A percentile compares a stretch with the other conserved stretches of the same genome.
These are phyloP conservation scores for Pichia sp. DNA, from an alignment of 1,139 yeast species.

Conservation along the genomic window DNA sequence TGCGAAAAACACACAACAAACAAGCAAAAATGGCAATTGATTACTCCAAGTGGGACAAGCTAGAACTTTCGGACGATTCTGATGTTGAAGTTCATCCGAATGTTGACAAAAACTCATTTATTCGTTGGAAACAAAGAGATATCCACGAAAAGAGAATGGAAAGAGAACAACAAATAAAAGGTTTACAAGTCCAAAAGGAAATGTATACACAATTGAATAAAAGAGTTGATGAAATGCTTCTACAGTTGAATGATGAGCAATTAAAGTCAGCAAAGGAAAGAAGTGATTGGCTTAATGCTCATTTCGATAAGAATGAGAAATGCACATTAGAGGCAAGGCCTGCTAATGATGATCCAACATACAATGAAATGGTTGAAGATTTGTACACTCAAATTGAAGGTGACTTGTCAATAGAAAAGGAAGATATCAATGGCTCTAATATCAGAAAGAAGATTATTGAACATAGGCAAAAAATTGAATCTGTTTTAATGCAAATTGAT, in stretches of 20 bases:
- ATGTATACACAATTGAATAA: conserved; percentile 73
- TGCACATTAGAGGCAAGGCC: conserved; percentile 44
- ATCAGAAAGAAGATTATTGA: conserved; percentile 41
- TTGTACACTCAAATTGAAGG: conserved; percentile 62
- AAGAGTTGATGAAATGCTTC: conserved; percentile 61
- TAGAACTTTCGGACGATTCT: conserved; percentile 92
- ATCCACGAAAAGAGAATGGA: conserved; percentile 89
- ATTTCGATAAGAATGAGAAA: conserved; percentile 55
- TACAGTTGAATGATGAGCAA: conserved; percentile 36
- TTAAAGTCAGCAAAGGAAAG: conserved; percentile 37
- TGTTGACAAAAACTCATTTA: conserved; percentile 88
- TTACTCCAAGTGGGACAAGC: conserved; percentile 96
- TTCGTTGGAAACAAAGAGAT: conserved; percentile 95
- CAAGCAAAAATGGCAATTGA: conserved; percentile 59
- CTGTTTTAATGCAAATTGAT: conserved; percentile 52
- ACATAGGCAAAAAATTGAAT: conserved; percentile 66
- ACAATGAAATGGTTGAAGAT: conserved; percentile 90
- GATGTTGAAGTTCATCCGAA: conserved; percentile 97
- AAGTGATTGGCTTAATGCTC: conserved; percentile 37
- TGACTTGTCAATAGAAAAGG: conserved; percentile 47
- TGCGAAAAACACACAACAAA: not conserved
- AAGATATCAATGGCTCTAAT: conserved; percentile 37
- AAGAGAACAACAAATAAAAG: conserved; percentile 67
- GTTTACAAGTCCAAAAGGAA: conserved; percentile 61
- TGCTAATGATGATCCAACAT: conserved; percentile 50